phyloP scores from a whole-genome alignment of 1,284 basidiomycete genomes.

The Malassezia yamatoensis region DNA sequence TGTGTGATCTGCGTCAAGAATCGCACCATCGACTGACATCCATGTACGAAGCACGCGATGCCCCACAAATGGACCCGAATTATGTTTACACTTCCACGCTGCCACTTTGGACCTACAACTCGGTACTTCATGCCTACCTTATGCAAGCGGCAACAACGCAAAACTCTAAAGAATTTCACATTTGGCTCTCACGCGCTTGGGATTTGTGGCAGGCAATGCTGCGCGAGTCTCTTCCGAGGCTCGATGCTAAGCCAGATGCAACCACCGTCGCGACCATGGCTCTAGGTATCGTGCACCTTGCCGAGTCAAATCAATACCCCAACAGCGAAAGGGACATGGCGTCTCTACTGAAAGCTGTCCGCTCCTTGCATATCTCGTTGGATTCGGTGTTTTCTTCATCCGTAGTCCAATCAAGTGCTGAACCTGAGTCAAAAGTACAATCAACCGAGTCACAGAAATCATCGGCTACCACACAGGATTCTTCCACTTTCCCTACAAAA shows the following conservation, averaged over 20 bases:
- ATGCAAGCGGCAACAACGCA: conserved; percentile 21
- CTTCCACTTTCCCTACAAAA: background rate
- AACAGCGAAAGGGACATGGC: conserved; percentile 20
- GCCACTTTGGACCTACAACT: conserved; percentile 35
- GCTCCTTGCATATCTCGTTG: conserved; percentile 21
- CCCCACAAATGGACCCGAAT: conserved; percentile 17
- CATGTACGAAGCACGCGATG: conserved; percentile 19
- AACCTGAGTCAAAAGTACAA: background rate
- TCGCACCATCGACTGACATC: conserved; percentile 21
- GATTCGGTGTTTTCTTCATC: conserved; percentile 32
- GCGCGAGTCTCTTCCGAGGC: background rate
- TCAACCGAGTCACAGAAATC: too few relatives aligned
- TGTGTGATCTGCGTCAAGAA: conserved; percentile 30
- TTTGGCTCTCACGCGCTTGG: conserved; percentile 31
- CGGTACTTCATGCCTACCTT: conserved; percentile 38
- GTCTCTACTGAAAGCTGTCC: conserved; percentile 9
- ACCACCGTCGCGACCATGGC: conserved; percentile 33
- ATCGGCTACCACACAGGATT: background rate
- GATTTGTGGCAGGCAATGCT: conserved; percentile 33
- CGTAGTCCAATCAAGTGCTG: conserved; percentile 20
- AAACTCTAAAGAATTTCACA: conserved; percentile 18
- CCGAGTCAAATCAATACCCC: conserved; percentile 23
- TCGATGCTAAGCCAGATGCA: conserved; percentile 30
- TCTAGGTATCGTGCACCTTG: conserved; percentile 30
- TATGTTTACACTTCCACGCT: conserved; percentile 19